Evolutionary conservation across 2,329 filamentous ascomycete genomes (phyloP), one percentile per base, ranked within the genome.

Genomic region (Diaporthe amygdali): DNA sequence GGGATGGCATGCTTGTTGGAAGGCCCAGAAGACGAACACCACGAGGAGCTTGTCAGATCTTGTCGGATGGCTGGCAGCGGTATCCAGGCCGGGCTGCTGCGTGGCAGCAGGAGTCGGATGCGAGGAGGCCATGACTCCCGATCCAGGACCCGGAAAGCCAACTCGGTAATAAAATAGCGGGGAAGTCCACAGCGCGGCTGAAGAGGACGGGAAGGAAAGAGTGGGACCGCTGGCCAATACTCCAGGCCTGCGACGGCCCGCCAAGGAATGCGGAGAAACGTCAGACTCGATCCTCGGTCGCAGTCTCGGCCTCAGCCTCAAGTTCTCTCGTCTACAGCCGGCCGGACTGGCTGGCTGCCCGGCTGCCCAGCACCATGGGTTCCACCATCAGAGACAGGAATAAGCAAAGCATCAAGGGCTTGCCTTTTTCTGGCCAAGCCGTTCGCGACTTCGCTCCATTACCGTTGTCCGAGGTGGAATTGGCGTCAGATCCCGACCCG

Each of bases 81-180:
- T 59, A 25, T 17, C 59, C 59, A 64, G 32, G 52, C 52, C 39
- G 25, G 25, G 52, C 66, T 20, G 41, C 66, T 20, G 41, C 66
- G 41, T 30, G 59, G 47, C 66, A 46, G n/a, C 20, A 68, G 27
- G 52, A 47, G 66, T 49, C 41, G 52, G 4, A 34, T 20, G 20
- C 52, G 49, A 68, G 27, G 41, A 47, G 41, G 66, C n/a, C 66
- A 68, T 68, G 66, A 49, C 52, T 46, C 39, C 66, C 51, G 49
- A 68, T 56, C 27, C 52, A 68, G 52, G n/a, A 30, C 41, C 39
- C 66, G 66, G 66, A 59, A 59, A 59, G 66, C 37, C 66, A 59
- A 32, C 6, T 39, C 66, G 66, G 66, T 51, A 59, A 41, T 5
- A 9, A 39, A 32, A 17, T n/a, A 34, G 66, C 30, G 66, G 66